Evolutionary conservation across 2,329 filamentous ascomycete species (phyloP).

Genomic region (Colletotrichum echinochloae): DNA sequence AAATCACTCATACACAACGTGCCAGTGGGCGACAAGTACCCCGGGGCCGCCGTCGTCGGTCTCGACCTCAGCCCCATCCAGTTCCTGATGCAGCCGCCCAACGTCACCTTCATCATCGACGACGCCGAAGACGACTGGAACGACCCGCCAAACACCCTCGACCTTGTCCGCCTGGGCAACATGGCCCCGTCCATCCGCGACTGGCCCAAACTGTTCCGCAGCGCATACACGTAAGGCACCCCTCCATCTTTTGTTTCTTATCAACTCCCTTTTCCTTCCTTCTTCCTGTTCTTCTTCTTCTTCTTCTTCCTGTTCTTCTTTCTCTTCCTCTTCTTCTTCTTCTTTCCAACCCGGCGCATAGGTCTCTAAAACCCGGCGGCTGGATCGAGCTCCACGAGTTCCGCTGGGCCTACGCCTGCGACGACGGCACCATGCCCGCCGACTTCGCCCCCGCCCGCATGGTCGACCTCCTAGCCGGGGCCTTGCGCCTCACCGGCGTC

Average conservation of each 20-base stretch:
- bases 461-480: constrained; percentile 16
- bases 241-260: background rate
- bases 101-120: constrained; percentile 80
- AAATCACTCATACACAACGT: constrained; percentile 47
- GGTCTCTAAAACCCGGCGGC: constrained; percentile 60
- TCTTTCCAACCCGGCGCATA: constrained; percentile 60
- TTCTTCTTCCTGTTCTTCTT: too few species aligned
- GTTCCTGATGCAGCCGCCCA: constrained; percentile 73
- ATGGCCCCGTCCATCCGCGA: constrained; percentile 58
- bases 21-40: constrained; percentile 73
- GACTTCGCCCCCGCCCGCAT: constrained; percentile 47
- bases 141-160: constrained; percentile 57
- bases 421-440: constrained; percentile 59
- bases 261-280: constrained; percentile 35
- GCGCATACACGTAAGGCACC: constrained; percentile 62
- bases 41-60: constrained; percentile 67
- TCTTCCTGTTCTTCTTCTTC: constrained; percentile 43
- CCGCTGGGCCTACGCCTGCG: constrained; percentile 53
- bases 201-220: constrained; percentile 66
- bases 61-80: constrained; percentile 78
- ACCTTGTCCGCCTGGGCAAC: constrained; percentile 71
- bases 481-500: constrained; percentile 51
- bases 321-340: constrained; percentile 51
- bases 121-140: constrained; percentile 64
- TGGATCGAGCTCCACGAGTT: constrained; percentile 67